These are phyloP conservation scores for Ceratocystis harringtonii DNA, from an alignment of 2,329 filamentous ascomycete species.

Conservation along the genomic window DNA sequence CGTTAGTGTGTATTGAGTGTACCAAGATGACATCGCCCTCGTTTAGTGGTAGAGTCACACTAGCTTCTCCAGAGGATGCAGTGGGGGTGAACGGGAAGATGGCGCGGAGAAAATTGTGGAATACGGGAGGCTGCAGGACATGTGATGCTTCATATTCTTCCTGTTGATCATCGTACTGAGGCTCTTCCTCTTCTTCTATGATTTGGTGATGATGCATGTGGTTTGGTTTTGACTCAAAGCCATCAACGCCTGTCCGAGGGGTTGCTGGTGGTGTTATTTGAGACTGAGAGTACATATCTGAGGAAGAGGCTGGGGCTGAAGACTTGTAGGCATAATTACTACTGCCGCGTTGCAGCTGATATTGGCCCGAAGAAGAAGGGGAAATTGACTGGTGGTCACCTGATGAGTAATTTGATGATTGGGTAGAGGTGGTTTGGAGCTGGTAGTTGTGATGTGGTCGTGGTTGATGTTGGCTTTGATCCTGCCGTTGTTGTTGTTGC, in stretches of 20 bases:
- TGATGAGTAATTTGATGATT: conserved; percentile 4
- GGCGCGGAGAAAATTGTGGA: conserved; percentile 88
- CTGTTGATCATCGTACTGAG: conserved; percentile 25
- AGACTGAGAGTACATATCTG: conserved; percentile 33
- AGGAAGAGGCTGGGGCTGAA: conserved; percentile 18
- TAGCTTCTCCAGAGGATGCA: conserved; percentile 62
- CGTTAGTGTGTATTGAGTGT: conserved; percentile 94
- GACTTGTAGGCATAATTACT: conserved; percentile 16
- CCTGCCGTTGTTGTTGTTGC: background rate
- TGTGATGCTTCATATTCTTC: conserved; percentile 26
- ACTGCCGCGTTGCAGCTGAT: background rate
- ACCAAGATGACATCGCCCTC: conserved; percentile 87
- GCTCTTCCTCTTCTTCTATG: conserved; percentile 19
- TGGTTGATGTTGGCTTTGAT: background rate
- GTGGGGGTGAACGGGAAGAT: conserved; percentile 84
- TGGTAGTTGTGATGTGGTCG: background rate
- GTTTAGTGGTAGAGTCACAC: conserved; percentile 74
- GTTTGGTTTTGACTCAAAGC: conserved; percentile 31
- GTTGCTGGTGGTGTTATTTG: conserved; percentile 68
- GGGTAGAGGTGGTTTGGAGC: background rate
- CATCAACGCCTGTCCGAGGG: conserved; percentile 52
- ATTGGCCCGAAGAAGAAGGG: conserved; percentile 19
- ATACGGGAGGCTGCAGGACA: conserved; percentile 42
- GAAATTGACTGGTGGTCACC: conserved; percentile 18
- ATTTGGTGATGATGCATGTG: conserved; percentile 2